Evolutionary conservation across 164 flowering plant genomes (phyloP), one percentile per base, ranked within the genome.

Genomic region (Warburgia ugandensis): DNA sequence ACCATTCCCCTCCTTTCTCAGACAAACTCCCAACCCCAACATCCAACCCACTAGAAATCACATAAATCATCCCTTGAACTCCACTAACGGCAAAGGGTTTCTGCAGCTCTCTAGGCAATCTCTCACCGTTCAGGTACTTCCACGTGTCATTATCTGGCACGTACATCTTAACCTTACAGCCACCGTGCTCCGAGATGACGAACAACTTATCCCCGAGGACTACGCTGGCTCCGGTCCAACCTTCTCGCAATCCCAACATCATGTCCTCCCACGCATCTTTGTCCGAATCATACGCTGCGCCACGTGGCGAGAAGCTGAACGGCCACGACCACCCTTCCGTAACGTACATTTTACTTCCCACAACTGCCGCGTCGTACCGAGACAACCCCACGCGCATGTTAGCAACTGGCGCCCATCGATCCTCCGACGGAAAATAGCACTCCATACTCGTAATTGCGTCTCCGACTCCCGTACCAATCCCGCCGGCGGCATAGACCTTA

Each of bases 321-420:
- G 84, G 84, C 84, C 84, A 79, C 37, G 68, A 44, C 84, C 84
- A 79, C 42, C 84, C 84, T 20, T 79, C 84, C 2, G 84, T 79
- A 19, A 79, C 68, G 45, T 58, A 70, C 58, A 79, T 39, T 60
- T 54, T 64, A 3, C 16, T 22, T 25, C 73, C 77, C 3, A 79
- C 32, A 43, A 69, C 79, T 0, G 79, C 77, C 17, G 74, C 60
- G 47, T 72, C 76, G 65, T 73, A 72, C 48, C 55, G 51, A 2
- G 60, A 66, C 17, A 67, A 12, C 44, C 62, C 68, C 23, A 30
- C 3, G 32, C 67, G 48, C 72, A 73, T 50, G 27, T 47, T 50
- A 6, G 74, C 73, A 13, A 32, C 62, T 1, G 22, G 23, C 16
- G 30, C 12, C 84, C 84, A 79, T 41, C 56, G 38, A 63, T 60